Conservation (phyloP, 345 rosid species). For the Limnanthes douglasii region DNA sequence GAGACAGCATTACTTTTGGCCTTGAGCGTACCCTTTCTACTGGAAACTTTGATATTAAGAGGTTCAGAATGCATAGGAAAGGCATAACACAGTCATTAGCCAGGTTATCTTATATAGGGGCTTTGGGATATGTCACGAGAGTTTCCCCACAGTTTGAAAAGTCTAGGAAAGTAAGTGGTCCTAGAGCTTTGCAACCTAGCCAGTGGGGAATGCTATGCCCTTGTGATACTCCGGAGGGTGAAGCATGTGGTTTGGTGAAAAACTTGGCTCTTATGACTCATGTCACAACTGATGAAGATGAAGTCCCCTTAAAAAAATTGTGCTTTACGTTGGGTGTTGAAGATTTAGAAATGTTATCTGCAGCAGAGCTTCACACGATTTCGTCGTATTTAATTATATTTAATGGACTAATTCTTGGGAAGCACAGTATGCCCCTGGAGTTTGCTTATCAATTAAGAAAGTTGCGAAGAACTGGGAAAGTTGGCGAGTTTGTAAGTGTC, state of each 20-base stretch:
- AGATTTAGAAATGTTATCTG: conserved; percentile 67
- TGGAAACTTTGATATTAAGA: conserved; percentile 80
- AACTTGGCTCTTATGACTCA: conserved; percentile 98
- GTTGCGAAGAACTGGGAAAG: conserved; percentile 79
- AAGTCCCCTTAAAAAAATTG: conserved; percentile 81
- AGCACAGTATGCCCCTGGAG: conserved; percentile 87
- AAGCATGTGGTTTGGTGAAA: conserved; percentile 93
- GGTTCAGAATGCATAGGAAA: conserved; percentile 93
- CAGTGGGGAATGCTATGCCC: conserved; percentile 99
- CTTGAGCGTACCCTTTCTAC: conserved; percentile 89
- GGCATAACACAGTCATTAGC: conserved; percentile 88
- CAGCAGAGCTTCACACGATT: conserved; percentile 80
- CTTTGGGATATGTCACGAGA: conserved; percentile 75
- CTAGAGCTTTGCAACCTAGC: conserved; percentile 96
- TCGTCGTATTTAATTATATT: conserved; percentile 66
- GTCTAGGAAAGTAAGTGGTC: conserved; percentile 99
- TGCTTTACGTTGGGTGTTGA: conserved; percentile 80
- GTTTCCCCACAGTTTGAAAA: conserved; percentile 80
- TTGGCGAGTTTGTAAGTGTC: conserved; percentile 86
- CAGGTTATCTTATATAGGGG: conserved; percentile 74
- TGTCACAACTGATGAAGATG: conserved; percentile 91
- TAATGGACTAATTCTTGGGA: conserved; percentile 90
- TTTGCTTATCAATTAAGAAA: conserved; percentile 60
- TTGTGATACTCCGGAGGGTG: conserved; percentile 97
- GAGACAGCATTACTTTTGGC: conserved; percentile 35